Conservation (phyloP, 176 grass and related monocot genomes). For the Avena sativa region DNA sequence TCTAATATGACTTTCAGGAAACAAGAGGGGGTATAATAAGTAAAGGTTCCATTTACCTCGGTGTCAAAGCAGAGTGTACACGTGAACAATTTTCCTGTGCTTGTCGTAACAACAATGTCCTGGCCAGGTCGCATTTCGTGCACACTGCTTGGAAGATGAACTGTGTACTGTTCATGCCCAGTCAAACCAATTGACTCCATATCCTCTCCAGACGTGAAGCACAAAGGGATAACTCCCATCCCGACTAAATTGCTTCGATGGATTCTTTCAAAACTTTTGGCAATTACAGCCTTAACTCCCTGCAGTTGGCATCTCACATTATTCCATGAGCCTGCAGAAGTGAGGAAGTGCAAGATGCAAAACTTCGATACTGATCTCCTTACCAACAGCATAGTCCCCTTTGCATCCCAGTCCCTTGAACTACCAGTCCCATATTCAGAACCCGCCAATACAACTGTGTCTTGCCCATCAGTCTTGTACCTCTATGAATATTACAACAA, state of each 20-base stretch:
- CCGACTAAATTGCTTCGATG: conserved; percentile 56
- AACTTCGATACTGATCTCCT: not conserved
- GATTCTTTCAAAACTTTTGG: conserved; percentile 52
- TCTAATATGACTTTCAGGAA: not conserved
- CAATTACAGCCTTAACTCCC: conserved; percentile 49
- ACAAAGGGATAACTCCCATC: conserved; percentile 51
- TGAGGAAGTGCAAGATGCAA: not conserved
- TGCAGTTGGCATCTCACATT: conserved; percentile 27
- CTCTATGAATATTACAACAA: conserved; percentile 25
- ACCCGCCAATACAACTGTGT: conserved; percentile 60
- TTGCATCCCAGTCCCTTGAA: conserved; percentile 55
- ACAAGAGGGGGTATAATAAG: not conserved
- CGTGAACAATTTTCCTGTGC: conserved; percentile 34
- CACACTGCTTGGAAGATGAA: conserved; percentile 47
- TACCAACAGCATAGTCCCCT: conserved; percentile 54
- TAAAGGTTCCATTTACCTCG: conserved; percentile 40
- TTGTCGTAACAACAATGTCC: conserved; percentile 37
- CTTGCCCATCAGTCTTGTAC: conserved; percentile 52
- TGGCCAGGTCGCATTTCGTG: conserved; percentile 42
- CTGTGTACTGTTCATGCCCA: conserved; percentile 46
- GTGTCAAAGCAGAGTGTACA: conserved; percentile 47
- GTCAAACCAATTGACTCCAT: conserved; percentile 57
- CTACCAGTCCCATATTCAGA: conserved; percentile 53
- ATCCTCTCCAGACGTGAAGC: conserved; percentile 51
- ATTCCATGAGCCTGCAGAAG: not conserved